Base-by-base conservation (phyloP, 1,284 basidiomycete species). In the Boletus sp. region DNA sequence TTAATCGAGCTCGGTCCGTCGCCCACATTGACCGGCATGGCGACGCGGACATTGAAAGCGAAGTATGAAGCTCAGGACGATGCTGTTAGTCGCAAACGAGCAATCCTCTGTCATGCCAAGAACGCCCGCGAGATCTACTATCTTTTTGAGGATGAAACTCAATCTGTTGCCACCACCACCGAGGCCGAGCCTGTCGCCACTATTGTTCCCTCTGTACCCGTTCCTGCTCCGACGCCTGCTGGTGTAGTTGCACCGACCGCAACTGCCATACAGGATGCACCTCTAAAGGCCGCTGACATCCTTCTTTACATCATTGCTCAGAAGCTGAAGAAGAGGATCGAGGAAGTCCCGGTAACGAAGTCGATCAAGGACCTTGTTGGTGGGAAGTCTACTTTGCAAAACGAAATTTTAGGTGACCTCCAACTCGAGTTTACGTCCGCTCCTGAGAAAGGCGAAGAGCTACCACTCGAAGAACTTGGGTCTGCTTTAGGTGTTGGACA, bases 291-390 rank as follows among this genome's bases (percentile, higher is more conserved):
- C 6, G 74, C 88, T 59, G 95, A 99, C 56, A 89, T 95, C 23
- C 80, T 99, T 33, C 79, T 82, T 42, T 81, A 84, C 60, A 88
- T 99, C 67, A 87, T 99, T 51, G 93, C 95, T 1, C 95, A 99
- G 74, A 98, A 99, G 73, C 76, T 99, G 64, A 99, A 99, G 85
- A 99, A 98, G 78, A 81, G 76, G 52, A 78, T 94, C 30, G 79
- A 85, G 45, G 95, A 98, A 59, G 76, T 99, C 46, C 88, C 93
- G 3, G 76, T 94, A n/a, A 80, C 83, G 55, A 99, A 99, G 71
- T 89, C 93, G 2, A 94, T 99, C 77, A 98, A 98, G 72, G 95
- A 99, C 65, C 86, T 98, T 51, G 94, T 97, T 44, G 94, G 93
- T 35, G 96, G 96, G 57, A 99, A 99, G 74, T 98, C 94, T 20